Percentiles rank a stretch among this genome's conserved stretches.
These are phyloP conservation scores for Lepraria neglecta DNA, from an alignment of 495 filamentous ascomycete genomes.

Conservation along the genomic window DNA sequence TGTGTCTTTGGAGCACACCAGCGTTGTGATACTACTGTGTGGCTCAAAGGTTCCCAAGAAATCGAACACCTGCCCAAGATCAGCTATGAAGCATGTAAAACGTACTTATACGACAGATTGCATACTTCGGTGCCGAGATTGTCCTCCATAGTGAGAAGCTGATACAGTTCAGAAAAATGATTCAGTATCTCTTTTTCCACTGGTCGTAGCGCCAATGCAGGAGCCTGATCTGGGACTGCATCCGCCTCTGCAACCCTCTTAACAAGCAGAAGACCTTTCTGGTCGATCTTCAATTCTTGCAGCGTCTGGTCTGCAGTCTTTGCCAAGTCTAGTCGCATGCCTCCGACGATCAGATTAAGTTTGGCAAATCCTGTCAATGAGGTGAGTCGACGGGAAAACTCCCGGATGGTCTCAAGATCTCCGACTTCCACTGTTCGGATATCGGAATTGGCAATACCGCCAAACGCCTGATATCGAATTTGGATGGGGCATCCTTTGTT, in stretches of 20 bases:
- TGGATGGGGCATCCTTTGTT: conserved; percentile 54
- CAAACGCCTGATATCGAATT: conserved; percentile 68
- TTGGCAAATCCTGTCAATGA: conserved; percentile 65
- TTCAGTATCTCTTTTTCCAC: conserved; percentile 72
- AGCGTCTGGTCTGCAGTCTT: conserved; percentile 37
- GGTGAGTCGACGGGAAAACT: conserved; percentile 57
- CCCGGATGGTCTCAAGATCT: conserved; percentile 60
- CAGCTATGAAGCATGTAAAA: conserved; percentile 12
- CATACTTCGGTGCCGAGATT: conserved; percentile 60
- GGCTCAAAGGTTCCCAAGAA: conserved; percentile 70
- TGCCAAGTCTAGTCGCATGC: conserved; percentile 43
- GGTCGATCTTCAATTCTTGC: conserved; percentile 41
- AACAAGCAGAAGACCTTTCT: conserved; percentile 57
- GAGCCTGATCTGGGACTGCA: conserved; percentile 29
- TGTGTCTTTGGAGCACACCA: conserved; percentile 49
- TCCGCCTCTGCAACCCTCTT: conserved; percentile 39
- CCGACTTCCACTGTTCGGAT: conserved; percentile 57
- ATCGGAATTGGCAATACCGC: conserved; percentile 49
- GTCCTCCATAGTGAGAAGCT: conserved; percentile 70
- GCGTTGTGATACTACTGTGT: conserved; percentile 52
- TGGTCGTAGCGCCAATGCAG: conserved; percentile 37
- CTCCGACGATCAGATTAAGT: conserved; percentile 50
- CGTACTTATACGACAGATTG: neutral
- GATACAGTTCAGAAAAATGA: conserved; percentile 81
- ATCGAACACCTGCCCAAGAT: conserved; percentile 54